Base-by-base conservation (phyloP, 1,139 yeast genomes). In the Candida sp. region DNA sequence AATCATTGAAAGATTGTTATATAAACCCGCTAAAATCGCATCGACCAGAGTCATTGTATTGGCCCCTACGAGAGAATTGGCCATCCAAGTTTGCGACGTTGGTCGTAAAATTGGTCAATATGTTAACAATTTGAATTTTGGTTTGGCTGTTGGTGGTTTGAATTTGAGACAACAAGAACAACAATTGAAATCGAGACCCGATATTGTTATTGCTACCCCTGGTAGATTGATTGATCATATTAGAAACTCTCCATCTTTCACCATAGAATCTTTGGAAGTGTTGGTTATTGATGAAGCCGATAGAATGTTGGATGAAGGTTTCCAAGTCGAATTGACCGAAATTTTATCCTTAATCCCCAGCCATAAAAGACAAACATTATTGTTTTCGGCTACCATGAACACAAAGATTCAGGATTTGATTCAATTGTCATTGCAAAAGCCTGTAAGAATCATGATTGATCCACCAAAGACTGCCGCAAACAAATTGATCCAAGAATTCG, bases 271-370 rank as follows among this genome's bases (percentile, higher is more conserved):
- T 22, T 91, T 93, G 43, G 99, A 93, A 66, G 87, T 95, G 46
- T 73, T 93, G 58, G 95, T 95, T 29, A 80, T 93, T 54, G 99
- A 95, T 71, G 98, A 90, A 72, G 99, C 99, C 45, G 99, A 95
- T 74, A 82, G 99, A 71, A 93, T 93, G 99, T 77, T 93, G 55
- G 99, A 93, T 63, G 99, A 93, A 68, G 99, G 99, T 57, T 93
- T 93, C 79, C 97, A 91, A 63, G 90, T 82, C 42, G 99, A 93
- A 67, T 73, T 93, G 56, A 85, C 90, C 7, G 99, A 93, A 61
- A 91, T 93, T 48, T 77, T 95, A 64, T 79, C 87, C 22, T 73
- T 91, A 46, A 76, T 95, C 54, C 99, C 99, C 33, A 78, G 82
- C 44, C 75, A 72, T 51, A 88, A 88, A 65, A 82, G 99, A 62